These are phyloP conservation scores for Fomitopsis schrenkii DNA, from an alignment of 1,284 basidiomycete genomes.

Conservation along the genomic window DNA sequence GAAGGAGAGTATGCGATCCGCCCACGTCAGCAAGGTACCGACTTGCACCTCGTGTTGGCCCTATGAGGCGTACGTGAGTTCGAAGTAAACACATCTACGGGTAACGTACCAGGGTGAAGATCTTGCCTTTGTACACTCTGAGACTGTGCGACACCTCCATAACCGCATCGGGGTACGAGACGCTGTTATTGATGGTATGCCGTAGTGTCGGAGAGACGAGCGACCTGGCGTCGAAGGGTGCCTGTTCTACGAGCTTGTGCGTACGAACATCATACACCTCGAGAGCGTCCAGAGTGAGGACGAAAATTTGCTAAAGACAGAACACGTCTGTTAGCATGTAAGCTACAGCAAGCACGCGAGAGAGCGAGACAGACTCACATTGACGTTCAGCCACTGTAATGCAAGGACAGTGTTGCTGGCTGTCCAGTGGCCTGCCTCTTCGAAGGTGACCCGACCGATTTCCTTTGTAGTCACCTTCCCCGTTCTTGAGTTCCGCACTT, in stretches of 20 bases:
- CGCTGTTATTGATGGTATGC: conserved; percentile 41
- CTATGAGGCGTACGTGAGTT: conserved; percentile 32
- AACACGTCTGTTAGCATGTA: conserved; percentile 1
- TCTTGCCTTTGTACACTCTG: conserved; percentile 82
- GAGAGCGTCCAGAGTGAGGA: conserved; percentile 55
- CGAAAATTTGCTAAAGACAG: conserved; percentile 51
- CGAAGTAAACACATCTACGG: not conserved
- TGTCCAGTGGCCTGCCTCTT: conserved; percentile 51
- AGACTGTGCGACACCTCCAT: conserved; percentile 70
- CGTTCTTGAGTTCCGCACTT: conserved; percentile 48
- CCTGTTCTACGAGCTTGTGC: conserved; percentile 52
- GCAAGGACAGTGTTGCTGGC: conserved; percentile 57
- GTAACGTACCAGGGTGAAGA: conserved; percentile 80
- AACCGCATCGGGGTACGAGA: conserved; percentile 46
- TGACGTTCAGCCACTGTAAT: conserved; percentile 71
- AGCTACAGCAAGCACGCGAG: conserved; percentile 3
- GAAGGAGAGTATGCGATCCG: conserved; percentile 83
- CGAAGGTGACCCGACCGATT: conserved; percentile 58
- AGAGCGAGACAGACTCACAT: conserved; percentile 53
- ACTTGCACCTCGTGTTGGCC: conserved; percentile 69
- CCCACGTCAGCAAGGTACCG: conserved; percentile 92
- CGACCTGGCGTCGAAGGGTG: conserved; percentile 50
- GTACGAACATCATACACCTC: conserved; percentile 69
- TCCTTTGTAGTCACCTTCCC: conserved; percentile 58
- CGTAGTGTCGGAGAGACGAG: conserved; percentile 52